phyloP scores from a whole-genome alignment of 129 eudicot genomes.

The Helianthus tuberosus region DNA sequence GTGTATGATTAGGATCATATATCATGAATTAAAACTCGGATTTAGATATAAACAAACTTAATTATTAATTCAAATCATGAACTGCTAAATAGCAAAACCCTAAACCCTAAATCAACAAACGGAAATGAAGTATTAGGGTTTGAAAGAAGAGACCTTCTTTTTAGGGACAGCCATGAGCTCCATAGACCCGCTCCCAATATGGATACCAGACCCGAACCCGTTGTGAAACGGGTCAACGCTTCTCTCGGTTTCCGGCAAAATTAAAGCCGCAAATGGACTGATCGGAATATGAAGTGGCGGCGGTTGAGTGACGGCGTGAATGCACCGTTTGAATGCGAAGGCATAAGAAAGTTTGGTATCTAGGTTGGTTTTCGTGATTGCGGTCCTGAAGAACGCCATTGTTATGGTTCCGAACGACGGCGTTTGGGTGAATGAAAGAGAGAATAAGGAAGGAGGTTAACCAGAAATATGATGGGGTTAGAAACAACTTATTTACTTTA shows the following conservation, averaged over 20 bases:
- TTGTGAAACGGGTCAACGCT: neutral
- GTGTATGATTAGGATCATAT: neutral
- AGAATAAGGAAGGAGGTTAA: no score
- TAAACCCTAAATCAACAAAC: constrained; percentile 13
- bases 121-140: neutral
- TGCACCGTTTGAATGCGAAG: constrained; percentile 13
- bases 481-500: no score
- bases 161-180: constrained; percentile 63
- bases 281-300: constrained; percentile 35
- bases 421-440: no score
- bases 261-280: constrained; percentile 13
- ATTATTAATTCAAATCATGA: neutral
- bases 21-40: neutral
- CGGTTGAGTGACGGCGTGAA: constrained; percentile 31
- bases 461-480: no score
- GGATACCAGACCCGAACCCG: constrained; percentile 19
- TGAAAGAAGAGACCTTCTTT: constrained; percentile 32
- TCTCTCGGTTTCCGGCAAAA: constrained; percentile 47
- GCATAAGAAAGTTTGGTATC: neutral
- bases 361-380: constrained; percentile 21
- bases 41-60: neutral
- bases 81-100: constrained; percentile 19
- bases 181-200: constrained; percentile 43
- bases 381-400: constrained; percentile 34
- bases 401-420: neutral